These are phyloP conservation scores for Daldinia childiae DNA, from an alignment of 495 filamentous ascomycete species.

Conservation along the genomic window DNA sequence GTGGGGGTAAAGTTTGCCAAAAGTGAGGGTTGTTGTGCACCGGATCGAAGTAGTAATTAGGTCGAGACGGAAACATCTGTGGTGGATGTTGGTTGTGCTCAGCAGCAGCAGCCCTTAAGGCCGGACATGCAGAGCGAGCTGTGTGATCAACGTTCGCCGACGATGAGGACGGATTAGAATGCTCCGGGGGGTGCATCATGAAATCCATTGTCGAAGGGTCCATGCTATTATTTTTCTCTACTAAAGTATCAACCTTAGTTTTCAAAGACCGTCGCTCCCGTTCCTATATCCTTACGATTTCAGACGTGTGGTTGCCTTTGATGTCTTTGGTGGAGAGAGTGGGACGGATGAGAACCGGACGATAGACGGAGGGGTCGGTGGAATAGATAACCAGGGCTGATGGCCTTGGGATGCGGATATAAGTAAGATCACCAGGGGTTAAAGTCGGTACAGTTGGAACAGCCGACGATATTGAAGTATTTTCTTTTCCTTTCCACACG, in stretches of 20 bases:
- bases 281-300: constrained; percentile 5
- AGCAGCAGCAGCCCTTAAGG: constrained; percentile 31
- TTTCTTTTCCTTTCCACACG: constrained; percentile 2
- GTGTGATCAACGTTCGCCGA: constrained; percentile 25
- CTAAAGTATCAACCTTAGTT: constrained; percentile 31
- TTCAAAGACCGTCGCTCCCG: constrained; percentile 34
- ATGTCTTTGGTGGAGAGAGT: constrained; percentile 2
- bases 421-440: constrained; percentile 3
- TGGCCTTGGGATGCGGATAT: not conserved
- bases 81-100: constrained; percentile 36
- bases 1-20: constrained; percentile 28
- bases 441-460: constrained; percentile 3
- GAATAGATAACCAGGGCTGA: constrained; percentile 2
- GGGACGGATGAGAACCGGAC: constrained; percentile 2
- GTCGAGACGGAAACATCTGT: constrained; percentile 20
- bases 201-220: constrained; percentile 42
- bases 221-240: constrained; percentile 30
- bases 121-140: constrained; percentile 42
- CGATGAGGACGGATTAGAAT: constrained; percentile 18
- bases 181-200: constrained; percentile 34
- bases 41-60: constrained; percentile 31
- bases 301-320: not conserved
- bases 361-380: not conserved
- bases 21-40: constrained; percentile 22
- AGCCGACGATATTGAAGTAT: not conserved